These are phyloP conservation scores for Achaetomium macrosporum DNA, from an alignment of 2,329 filamentous ascomycete species.

Conservation along the genomic window DNA sequence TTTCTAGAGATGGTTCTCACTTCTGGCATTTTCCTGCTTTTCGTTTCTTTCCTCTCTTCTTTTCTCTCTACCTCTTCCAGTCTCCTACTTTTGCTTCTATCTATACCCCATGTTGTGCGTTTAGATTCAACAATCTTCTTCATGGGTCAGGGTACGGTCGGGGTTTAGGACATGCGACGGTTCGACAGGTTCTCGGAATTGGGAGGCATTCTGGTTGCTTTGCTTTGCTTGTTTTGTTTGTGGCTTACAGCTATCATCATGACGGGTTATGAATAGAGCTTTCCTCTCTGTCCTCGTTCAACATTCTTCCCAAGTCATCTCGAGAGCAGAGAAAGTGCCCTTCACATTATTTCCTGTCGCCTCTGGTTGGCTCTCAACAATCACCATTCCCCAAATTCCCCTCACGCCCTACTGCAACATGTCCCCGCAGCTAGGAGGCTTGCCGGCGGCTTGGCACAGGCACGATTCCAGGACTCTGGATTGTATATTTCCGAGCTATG, in stretches of 20 bases:
- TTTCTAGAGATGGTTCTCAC: constrained; percentile 4
- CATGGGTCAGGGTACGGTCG: not conserved
- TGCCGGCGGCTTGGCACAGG: not conserved
- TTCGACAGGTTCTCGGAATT: not conserved
- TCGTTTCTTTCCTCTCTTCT: not conserved
- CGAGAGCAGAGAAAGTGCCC: too few species aligned
- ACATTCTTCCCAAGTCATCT: too few species aligned
- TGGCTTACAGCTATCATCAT: constrained; percentile 6
- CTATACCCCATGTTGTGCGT: constrained; percentile 23
- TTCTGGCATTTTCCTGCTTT: not conserved
- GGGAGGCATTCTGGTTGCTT: constrained; percentile 5
- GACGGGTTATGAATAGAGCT: constrained; percentile 8
- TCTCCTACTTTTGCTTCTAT: constrained; percentile 11
- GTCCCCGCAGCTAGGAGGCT: too few species aligned
- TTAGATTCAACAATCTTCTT: constrained; percentile 7
- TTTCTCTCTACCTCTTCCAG: not conserved
- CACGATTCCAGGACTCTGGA: not conserved
- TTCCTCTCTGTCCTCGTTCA: not conserved
- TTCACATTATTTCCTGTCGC: too few species aligned
- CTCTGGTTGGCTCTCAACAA: too few species aligned
- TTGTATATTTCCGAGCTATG: not conserved
- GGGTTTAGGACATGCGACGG: not conserved
- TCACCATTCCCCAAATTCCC: too few species aligned
- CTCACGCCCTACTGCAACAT: too few species aligned
- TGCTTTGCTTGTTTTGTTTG: not conserved